Base-by-base conservation (phyloP, 345 rosid genomes). In the Pistacia integerrima region DNA sequence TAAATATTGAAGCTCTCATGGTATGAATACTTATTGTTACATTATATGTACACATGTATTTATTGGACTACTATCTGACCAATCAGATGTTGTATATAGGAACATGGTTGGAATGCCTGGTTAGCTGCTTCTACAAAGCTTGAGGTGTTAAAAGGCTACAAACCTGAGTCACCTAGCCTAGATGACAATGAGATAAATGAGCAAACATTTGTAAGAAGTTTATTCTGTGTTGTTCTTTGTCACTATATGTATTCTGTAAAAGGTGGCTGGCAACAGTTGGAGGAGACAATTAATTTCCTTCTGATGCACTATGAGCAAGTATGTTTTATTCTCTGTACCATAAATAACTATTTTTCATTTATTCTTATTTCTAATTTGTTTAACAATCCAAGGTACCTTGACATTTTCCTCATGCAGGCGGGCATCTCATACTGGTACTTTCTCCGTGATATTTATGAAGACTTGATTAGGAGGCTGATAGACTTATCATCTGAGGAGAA, bases 201-300 rank as follows among this genome's bases (percentile, higher is more conserved):
- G 82, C 92, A 85, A 79, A 82, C 78, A 70, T 81, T 89, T 82
- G 88, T 88, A 79, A 90, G 91, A 86, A 88, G 87, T 76, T 75
- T 94, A 72, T 94, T 85, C 74, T 91, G 90, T 79, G 82, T 88
- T 78, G 94, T 93, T 81, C 97, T 94, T 79, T 87, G 95, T 82
- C 93, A 94, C 87, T 88, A 87, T 82, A 83, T 93, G 60, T 83
- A 81, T 77, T 90, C 88, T 36, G 87, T 94, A 68, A 94, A 93
- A 89, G 98, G 99, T 74, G 99, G 99, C 78, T 95, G 99, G 99
- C 99, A 91, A 79, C 94, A 85, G 66, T 80, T 95, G 74, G 99
- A 95, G 81, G 99, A 91, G 82, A 91, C 98, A 33, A 86, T 87
- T 79, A 93, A 91, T 90, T 93, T 93, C 84, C 81, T 95, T 49